Evolutionary conservation across 2,329 filamentous ascomycete genomes (phyloP), one percentile per base, ranked within the genome.

Genomic region (Botryosphaeria dothidea): DNA sequence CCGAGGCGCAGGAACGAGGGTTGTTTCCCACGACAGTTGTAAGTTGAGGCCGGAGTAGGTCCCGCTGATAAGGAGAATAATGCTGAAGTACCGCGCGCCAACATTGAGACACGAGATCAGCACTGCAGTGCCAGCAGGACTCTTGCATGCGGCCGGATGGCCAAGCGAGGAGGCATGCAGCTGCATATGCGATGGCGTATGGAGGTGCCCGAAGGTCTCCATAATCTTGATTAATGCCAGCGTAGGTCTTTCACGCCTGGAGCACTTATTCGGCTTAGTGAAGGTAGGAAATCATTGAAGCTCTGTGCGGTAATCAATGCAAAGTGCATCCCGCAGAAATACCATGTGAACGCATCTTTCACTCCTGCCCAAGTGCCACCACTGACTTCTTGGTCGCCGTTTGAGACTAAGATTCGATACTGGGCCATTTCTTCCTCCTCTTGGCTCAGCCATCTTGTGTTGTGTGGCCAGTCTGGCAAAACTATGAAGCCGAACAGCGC

Each of bases 401-500:
- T 45, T 6, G 41, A 45, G 2, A 45, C 1, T 17, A 13, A 4
- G 17, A 45, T 45, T 19, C n/a, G 17, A 17, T 45, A 49, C 23
- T 85, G 83, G 0, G 85, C 85, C 29, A 56, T 41, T n/a, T 23
- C 29, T 17, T 41, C 19, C 27, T 56, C 51, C n/a, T 56, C 13
- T 41, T 56, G 27, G 3, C 19, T 56, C 15, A 49, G 87, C 77
- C 67, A 81, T 71, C 48, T 79, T 72, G 85, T 80, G 73, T 86
- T 87, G 69, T 81, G 79, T 1, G 86, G 85, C 61, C 86, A 72
- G 67, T 88, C 85, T 4, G 77, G 77, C 17, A 79, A 67, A 38
- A 78, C 68, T 66, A 78, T 72, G 60, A 74, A 70, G n/a, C 74
- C 73, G 15, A 68, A 45, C 19, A 71, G 65, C 15, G 76, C 77